Base-by-base conservation (phyloP, 225 moss, liverwort and hornwort genomes). In the Anthoceros angustus region DNA sequence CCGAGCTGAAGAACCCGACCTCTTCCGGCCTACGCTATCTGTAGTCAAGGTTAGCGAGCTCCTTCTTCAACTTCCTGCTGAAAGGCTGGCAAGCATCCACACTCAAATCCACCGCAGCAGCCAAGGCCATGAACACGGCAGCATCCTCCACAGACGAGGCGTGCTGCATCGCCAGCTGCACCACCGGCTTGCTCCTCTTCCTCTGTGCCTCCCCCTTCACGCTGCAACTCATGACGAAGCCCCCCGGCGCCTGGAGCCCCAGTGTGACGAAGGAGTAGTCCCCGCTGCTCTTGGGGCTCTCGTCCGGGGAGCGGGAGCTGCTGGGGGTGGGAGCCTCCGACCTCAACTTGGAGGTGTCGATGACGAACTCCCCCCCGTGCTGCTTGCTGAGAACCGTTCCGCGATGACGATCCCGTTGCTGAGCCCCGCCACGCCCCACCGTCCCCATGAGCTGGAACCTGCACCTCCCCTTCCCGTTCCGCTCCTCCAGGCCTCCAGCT, bases 11-110 rank as follows among this genome's bases (percentile, higher is more conserved):
- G 32, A 32, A 4, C 32, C 32, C 32, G 4, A 32, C 1, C 32
- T 4, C 32, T 32, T 32, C 32, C 32, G 4, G 32, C 4, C 32
- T 32, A 4, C 32, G 32, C 32, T 32, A 32, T 32, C 32, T 32
- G 32, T 32, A 32, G 32, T 32, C 32, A 32, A 32, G 32, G 32
- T 32, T 32, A 4, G 32, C 32, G 32, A 32, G 32, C 68, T 88
- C 87, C 40, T 73, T 81, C 67, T 87, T 79, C 45, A 84, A 66
- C 72, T 86, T 86, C 41, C 84, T 82, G 49, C 69, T 76, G 41
- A 88, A 92, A 38, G 92, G 88, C 67, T 84, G 84, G 62, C 92
- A 92, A 25, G 88, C 88, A 76, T 92, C 88, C 11, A 88, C 91
- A 67, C 91, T 92, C 6, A 92, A 76, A 75, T 92, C 88, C 50